Evolutionary conservation across 2,329 filamentous ascomycete species (phyloP).

Genomic region (Escovopsis sp.): DNA sequence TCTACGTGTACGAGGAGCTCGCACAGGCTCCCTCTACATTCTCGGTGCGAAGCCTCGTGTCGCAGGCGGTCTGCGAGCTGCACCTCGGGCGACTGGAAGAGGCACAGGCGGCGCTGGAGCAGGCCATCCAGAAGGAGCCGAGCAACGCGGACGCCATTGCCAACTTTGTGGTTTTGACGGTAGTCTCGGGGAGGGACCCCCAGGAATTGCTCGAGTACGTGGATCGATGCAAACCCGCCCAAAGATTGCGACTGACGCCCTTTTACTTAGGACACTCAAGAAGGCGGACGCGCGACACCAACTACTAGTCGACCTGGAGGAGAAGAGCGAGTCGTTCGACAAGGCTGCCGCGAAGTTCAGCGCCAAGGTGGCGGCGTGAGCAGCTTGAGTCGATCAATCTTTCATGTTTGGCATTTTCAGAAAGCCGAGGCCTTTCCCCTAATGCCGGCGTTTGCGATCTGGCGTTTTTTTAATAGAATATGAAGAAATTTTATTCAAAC

Average conservation of each 20-base stretch:
- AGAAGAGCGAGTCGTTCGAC: conserved; percentile 82
- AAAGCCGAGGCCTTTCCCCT: no score
- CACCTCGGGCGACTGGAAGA: conserved; percentile 82
- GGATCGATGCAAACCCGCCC: not conserved
- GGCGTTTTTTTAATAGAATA: not conserved
- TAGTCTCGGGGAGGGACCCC: conserved; percentile 59
- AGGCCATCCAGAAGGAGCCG: conserved; percentile 62
- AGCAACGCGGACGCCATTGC: conserved; percentile 62
- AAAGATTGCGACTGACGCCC: not conserved
- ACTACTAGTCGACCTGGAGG: conserved; percentile 58
- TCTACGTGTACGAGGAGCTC: conserved; percentile 95
- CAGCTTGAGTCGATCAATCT: not conserved
- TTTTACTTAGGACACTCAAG: conserved; percentile 35
- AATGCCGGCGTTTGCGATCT: no score
- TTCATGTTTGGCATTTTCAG: no score
- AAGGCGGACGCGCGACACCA: conserved; percentile 51
- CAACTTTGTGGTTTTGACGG: conserved; percentile 67
- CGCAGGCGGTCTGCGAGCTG: conserved; percentile 81
- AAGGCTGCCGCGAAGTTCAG: conserved; percentile 75
- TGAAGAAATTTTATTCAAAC: no score
- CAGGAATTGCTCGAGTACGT: conserved; percentile 48
- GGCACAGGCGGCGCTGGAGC: conserved; percentile 71
- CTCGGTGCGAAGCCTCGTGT: conserved; percentile 60
- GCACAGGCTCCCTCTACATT: conserved; percentile 74
- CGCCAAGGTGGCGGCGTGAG: conserved; percentile 54